phyloP scores from a whole-genome alignment of 768 basidiomycete species.

The Botryobasidium botryosum region DNA sequence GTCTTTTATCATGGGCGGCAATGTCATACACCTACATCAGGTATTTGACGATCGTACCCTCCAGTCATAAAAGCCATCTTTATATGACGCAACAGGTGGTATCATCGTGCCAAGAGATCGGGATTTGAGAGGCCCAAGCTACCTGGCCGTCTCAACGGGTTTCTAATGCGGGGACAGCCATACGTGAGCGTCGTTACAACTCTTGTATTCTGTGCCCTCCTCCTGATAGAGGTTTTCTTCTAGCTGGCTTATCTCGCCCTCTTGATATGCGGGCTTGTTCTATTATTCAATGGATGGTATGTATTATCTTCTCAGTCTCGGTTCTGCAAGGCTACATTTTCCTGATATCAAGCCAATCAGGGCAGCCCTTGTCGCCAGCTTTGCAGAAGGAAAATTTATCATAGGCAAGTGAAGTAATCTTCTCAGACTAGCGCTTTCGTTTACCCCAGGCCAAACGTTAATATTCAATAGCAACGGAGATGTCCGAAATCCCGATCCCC shows the following conservation, averaged over 20 bases:
- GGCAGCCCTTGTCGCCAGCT: too few relatives aligned
- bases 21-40: conserved; percentile 10
- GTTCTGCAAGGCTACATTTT: too few relatives aligned
- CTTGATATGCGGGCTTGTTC: conserved; percentile 9
- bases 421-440: too few relatives aligned
- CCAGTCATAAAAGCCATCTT: not conserved
- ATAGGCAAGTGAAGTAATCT: too few relatives aligned
- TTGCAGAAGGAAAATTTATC: too few relatives aligned
- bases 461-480: too few relatives aligned
- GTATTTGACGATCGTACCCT: conserved; percentile 7
- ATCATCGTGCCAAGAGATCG: not conserved
- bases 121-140: not conserved
- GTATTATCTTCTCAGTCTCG: too few relatives aligned
- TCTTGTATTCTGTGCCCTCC: not conserved
- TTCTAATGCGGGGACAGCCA: conserved; percentile 5
- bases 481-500: too few relatives aligned
- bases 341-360: too few relatives aligned
- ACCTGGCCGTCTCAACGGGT: too few relatives aligned
- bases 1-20: conserved; percentile 1
- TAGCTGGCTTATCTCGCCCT: conserved; percentile 12
- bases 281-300: conserved; percentile 12
- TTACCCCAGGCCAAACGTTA: too few relatives aligned
- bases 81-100: not conserved
- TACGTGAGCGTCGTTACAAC: conserved; percentile 1
- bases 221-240: not conserved